A percentile compares a stretch with the other conserved stretches of the same genome.
Evolutionary conservation across 2,329 filamentous ascomycete genomes (phyloP).

Genomic region (Colletotrichum trifolii): DNA sequence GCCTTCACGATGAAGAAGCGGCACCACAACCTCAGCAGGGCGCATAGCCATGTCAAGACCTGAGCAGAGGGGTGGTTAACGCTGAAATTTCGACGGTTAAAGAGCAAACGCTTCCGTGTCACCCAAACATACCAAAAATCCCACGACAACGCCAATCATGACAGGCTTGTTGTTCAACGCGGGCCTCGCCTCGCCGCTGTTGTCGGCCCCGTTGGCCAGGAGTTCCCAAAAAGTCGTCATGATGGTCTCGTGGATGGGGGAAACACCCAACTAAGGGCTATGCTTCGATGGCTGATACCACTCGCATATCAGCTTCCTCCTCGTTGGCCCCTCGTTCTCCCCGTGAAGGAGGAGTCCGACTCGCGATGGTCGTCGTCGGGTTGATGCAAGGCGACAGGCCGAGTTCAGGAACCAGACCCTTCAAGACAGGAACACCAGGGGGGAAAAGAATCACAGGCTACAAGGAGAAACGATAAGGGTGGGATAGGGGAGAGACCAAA

Average conservation of each 20-base stretch:
- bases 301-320: constrained; percentile 9
- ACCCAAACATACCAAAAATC: constrained; percentile 29
- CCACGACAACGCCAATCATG: constrained; percentile 34
- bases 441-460: too few relatives aligned
- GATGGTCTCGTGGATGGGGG: background rate
- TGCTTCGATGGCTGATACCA: constrained; percentile 9
- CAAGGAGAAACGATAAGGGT: too few relatives aligned
- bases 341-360: background rate
- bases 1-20: constrained; percentile 29
- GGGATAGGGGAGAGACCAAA: too few relatives aligned
- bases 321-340: background rate
- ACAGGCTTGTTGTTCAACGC: constrained; percentile 28
- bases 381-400: too few relatives aligned
- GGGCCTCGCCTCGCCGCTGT: constrained; percentile 33
- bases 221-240: constrained; percentile 30
- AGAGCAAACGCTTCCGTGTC: too few relatives aligned
- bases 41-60: constrained; percentile 31
- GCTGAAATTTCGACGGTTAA: background rate
- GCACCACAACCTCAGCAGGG: constrained; percentile 25
- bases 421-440: too few relatives aligned
- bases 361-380: background rate
- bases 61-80: background rate
- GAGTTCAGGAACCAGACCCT: too few relatives aligned
- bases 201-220: constrained; percentile 32
- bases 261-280: background rate